These are phyloP conservation scores for Apocynum venetum DNA, from an alignment of 257 asterid genomes.

Conservation along the genomic window DNA sequence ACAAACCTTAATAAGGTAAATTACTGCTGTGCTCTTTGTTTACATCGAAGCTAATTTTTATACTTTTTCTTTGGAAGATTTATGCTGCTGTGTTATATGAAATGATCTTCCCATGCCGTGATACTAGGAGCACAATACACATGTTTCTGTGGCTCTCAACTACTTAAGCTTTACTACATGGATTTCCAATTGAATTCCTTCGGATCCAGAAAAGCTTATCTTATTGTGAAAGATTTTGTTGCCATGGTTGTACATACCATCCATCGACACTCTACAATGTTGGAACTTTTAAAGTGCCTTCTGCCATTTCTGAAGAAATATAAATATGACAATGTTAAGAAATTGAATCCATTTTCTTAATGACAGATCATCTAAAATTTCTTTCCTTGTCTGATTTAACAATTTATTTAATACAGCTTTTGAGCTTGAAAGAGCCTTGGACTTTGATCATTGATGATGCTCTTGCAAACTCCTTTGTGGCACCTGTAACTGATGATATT, in stretches of 20 bases:
- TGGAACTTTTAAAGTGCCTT: neutral
- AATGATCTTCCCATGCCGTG: neutral
- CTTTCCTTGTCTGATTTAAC: neutral
- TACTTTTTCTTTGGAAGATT: neutral
- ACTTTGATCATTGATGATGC: constrained; percentile 84
- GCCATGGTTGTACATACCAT: neutral
- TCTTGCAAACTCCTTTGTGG: constrained; percentile 76
- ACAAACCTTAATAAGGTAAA: constrained; percentile 65
- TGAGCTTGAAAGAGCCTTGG: constrained; percentile 81
- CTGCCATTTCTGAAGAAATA: neutral
- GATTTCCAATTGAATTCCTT: neutral
- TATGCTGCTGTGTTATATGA: neutral
- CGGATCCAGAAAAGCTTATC: neutral
- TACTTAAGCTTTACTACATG: neutral
- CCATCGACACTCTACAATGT: neutral
- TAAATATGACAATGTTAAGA: neutral
- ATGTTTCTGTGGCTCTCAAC: neutral
- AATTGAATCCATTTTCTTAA: neutral
- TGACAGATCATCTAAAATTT: neutral
- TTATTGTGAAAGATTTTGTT: neutral
- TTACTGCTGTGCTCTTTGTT: neutral
- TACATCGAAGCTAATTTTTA: neutral
- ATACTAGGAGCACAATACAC: neutral
- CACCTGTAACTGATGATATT: constrained; percentile 76
- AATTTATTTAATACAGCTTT: constrained; percentile 43